Percentiles rank a stretch among this genome's conserved stretches.
Evolutionary conservation across 805 yeast species (phyloP).

Genomic region (Monosporozyma servazzii): DNA sequence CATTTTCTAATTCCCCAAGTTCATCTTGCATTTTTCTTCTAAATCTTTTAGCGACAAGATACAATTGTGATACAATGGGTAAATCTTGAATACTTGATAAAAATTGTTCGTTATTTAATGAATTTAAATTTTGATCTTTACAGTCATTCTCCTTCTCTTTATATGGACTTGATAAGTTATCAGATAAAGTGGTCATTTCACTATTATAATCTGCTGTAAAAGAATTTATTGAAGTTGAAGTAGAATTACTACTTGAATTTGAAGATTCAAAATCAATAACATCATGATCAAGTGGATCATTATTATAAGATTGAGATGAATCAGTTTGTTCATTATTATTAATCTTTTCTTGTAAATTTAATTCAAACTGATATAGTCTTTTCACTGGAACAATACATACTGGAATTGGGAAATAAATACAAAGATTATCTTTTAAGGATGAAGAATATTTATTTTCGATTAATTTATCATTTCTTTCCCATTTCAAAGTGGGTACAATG

Average conservation of each 20-base stretch:
- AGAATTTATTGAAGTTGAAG: slow-evolving; percentile 3
- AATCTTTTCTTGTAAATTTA: slow-evolving; percentile 8
- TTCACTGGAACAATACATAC: slow-evolving; percentile 22
- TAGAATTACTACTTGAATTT: not conserved
- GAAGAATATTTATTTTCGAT: slow-evolving; percentile 13
- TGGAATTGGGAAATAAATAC: slow-evolving; percentile 20
- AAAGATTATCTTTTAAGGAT: slow-evolving; percentile 15
- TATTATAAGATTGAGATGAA: too few relatives aligned
- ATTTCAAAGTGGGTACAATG: slow-evolving; percentile 17
- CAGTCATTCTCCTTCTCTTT: not conserved
- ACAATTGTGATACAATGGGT: slow-evolving; percentile 10
- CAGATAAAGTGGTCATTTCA: not conserved
- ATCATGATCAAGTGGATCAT: too few relatives aligned
- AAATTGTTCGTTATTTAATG: not conserved
- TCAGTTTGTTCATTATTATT: not conserved
- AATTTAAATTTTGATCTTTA: not conserved
- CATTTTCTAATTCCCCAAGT: slow-evolving; percentile 5
- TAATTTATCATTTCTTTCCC: slow-evolving; percentile 20
- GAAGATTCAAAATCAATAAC: not conserved
- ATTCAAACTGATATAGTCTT: slow-evolving; percentile 21
- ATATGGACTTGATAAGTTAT: not conserved
- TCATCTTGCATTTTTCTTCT: slow-evolving; percentile 11
- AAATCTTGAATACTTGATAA: not conserved
- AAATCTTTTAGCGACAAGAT: slow-evolving; percentile 13
- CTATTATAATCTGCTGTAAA: slow-evolving; percentile 1